phyloP scores from a whole-genome alignment of 2,329 filamentous ascomycete species.

The Diaporthe ilicicola region DNA sequence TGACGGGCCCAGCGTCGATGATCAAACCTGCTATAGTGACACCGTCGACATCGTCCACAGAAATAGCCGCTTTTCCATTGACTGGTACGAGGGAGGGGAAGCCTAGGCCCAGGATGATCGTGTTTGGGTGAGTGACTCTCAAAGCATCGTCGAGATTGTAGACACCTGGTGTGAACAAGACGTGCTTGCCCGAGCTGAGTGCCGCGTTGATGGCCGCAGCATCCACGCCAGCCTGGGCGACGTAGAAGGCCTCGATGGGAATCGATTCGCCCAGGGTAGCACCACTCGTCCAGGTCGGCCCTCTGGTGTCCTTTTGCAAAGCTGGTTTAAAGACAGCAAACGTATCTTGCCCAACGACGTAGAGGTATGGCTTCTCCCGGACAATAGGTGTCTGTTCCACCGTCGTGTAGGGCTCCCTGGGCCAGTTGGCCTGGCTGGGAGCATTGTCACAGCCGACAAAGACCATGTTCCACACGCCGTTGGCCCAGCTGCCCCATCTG shows the following conservation, averaged over 20 bases:
- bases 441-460: conserved; percentile 43
- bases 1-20: conserved; percentile 41
- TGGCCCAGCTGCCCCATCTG: conserved; percentile 44
- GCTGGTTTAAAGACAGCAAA: conserved; percentile 43
- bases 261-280: conserved; percentile 41
- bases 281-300: conserved; percentile 41
- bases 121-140: conserved; percentile 37
- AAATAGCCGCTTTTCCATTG: conserved; percentile 38
- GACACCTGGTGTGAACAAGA: conserved; percentile 44
- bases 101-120: conserved; percentile 43
- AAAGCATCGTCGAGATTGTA: conserved; percentile 42
- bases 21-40: conserved; percentile 44
- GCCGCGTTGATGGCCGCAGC: conserved; percentile 41
- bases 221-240: conserved; percentile 37
- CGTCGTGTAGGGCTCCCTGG: conserved; percentile 42
- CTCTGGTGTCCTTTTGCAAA: conserved; percentile 39
- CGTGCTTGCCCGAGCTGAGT: conserved; percentile 40
- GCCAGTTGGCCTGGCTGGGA: conserved; percentile 41
- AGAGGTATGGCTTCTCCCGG: conserved; percentile 45
- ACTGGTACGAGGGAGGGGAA: conserved; percentile 42
- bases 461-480: conserved; percentile 47
- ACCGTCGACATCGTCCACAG: conserved; percentile 42
- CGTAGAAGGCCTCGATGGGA: conserved; percentile 40
- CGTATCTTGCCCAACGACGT: conserved; percentile 35
- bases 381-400: conserved; percentile 41